These are phyloP conservation scores for Paralagenidium karlingii DNA, from an alignment of 352 stramenopile genomes.

Conservation along the genomic window DNA sequence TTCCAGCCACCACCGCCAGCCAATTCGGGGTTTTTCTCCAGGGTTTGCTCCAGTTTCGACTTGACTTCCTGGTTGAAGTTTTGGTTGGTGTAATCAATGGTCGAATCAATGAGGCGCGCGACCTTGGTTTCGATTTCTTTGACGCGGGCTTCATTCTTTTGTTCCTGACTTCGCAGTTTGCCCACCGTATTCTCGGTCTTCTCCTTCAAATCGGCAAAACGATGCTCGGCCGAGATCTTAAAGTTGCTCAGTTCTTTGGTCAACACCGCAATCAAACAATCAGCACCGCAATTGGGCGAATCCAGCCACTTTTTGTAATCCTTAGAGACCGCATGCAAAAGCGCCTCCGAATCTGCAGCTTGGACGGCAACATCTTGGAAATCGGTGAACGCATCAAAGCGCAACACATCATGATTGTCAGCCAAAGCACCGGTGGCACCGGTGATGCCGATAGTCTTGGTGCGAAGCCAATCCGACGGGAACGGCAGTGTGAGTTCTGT, in stretches of 20 bases:
- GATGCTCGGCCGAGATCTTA: conserved; percentile 67
- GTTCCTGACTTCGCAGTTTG: conserved; percentile 65
- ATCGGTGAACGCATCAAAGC: conserved; percentile 22
- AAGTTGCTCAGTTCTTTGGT: conserved; percentile 75
- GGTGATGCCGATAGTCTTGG: conserved; percentile 6
- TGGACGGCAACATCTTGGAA: conserved; percentile 26
- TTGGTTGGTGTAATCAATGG: conserved; percentile 41
- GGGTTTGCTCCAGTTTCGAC: conserved; percentile 63
- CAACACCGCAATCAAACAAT: conserved; percentile 66
- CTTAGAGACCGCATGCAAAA: conserved; percentile 75
- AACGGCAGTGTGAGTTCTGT: conserved; percentile 8
- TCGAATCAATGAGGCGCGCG: conserved; percentile 40
- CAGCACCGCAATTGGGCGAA: conserved; percentile 55
- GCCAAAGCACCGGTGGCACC: conserved; percentile 6
- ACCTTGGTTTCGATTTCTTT: conserved; percentile 57
- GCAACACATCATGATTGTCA: conserved; percentile 11
- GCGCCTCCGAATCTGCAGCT: conserved; percentile 41
- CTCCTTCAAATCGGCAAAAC: conserved; percentile 74
- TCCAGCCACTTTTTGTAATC: conserved; percentile 78
- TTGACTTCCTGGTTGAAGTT: conserved; percentile 48
- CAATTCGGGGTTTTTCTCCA: conserved; percentile 54
- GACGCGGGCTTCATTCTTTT: conserved; percentile 62
- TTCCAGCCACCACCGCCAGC: conserved; percentile 52
- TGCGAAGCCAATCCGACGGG: conserved; percentile 7
- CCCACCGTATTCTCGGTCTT: conserved; percentile 71